A percentile compares a stretch with the other conserved stretches of the same genome.
Evolutionary conservation across 129 eudicot genomes (phyloP).

Genomic region (Helianthus tuberosus): DNA sequence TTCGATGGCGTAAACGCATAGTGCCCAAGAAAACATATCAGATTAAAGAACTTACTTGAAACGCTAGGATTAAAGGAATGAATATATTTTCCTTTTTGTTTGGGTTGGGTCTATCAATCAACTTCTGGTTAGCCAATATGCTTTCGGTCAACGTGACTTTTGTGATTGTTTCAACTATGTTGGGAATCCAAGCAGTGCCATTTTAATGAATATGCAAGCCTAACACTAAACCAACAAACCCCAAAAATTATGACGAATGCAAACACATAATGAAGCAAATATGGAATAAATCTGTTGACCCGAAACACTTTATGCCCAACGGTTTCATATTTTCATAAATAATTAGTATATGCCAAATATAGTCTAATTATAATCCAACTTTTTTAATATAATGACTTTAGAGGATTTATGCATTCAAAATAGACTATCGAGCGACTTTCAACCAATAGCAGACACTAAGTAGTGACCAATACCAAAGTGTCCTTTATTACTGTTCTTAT

Average conservation of each 20-base stretch:
- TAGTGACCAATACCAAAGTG: too few species aligned
- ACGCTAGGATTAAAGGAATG: constrained; percentile 63
- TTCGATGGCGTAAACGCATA: neutral
- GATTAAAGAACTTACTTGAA: constrained; percentile 54
- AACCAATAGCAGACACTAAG: neutral
- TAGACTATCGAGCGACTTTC: neutral
- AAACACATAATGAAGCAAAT: constrained; percentile 6
- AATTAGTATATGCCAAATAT: neutral
- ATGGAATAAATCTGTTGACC: neutral
- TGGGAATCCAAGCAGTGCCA: constrained; percentile 80
- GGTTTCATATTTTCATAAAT: neutral
- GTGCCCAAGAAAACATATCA: constrained; percentile 4
- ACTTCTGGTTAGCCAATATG: constrained; percentile 71
- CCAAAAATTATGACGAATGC: too few species aligned
- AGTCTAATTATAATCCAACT: neutral
- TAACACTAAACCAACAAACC: too few species aligned
- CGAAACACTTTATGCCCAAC: neutral
- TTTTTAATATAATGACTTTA: neutral
- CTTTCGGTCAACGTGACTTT: constrained; percentile 60
- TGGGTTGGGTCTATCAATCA: constrained; percentile 88
- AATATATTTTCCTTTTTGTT: constrained; percentile 58
- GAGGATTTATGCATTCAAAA: neutral
- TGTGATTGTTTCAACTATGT: constrained; percentile 63
- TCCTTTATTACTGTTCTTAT: too few species aligned
- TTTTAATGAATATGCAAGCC: constrained; percentile 64